Base-by-base conservation (phyloP, 208 protist species). In the Plasmodiophora brassicae region DNA sequence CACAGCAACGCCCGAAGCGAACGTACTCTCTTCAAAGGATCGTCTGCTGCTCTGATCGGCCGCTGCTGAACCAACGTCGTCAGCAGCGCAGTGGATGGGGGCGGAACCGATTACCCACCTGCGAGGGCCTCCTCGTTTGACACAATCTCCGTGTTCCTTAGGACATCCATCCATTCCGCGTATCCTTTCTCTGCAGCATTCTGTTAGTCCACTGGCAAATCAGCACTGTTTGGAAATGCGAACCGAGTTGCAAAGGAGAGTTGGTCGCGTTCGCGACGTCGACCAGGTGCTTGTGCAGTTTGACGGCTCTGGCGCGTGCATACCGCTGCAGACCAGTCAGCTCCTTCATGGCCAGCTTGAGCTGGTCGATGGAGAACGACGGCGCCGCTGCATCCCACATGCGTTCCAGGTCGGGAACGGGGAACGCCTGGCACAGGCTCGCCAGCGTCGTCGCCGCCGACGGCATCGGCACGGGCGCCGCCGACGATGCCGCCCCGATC, bases 151-250 rank as follows among this genome's bases (percentile, higher is more conserved):
- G 65, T 78, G n/a, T 78, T 78, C n/a, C 65, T 78, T 5, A 78
- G n/a, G 65, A 32, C 65, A 38, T 78, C 65, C 65, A 78, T 78
- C 65, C 65, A 78, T 32, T 78, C 65, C 14, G 32, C 65, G n/a
- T 78, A 78, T 8, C 65, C n/a, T 78, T 78, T 78, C 20, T 78
- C 65, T 78, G n/a, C 20, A 78, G 41, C n/a, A n/a, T n/a, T n/a
- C n/a, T n/a, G n/a, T n/a, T n/a, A n/a, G n/a, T n/a, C n/a, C n/a
- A n/a, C n/a, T n/a, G n/a, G n/a, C n/a, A n/a, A n/a, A n/a, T n/a
- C n/a, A n/a, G n/a, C n/a, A n/a, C n/a, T n/a, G n/a, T n/a, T 78
- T 14, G 50, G 25, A 28, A 57, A 28, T 25, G 50, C 25, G 50
- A 44, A 78, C 65, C 65, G n/a, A 78, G 65, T 38, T 78, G 65